phyloP scores from a whole-genome alignment of 2,329 filamentous ascomycete species.

The Monosporascus sp. region DNA sequence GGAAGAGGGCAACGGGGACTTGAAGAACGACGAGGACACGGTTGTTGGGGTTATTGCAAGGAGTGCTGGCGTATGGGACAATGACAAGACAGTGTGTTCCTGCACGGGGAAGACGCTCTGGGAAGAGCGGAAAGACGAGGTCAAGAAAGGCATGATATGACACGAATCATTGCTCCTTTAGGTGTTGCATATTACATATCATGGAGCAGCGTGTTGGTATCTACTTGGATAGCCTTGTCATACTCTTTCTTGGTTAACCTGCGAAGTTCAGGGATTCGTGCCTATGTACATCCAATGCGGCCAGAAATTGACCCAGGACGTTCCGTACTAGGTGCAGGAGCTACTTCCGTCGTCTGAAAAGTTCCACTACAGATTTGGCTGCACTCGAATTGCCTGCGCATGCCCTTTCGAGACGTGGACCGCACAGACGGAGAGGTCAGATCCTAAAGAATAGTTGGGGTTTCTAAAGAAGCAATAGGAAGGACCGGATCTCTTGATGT shows the following conservation, averaged over 20 bases:
- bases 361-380: not conserved
- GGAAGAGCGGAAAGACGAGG: constrained; percentile 91
- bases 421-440: not conserved
- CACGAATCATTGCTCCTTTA: not conserved
- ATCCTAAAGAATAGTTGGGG: not conserved
- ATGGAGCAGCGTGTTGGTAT: too few relatives aligned
- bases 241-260: too few relatives aligned
- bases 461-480: not conserved
- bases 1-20: constrained; percentile 52
- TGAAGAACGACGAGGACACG: constrained; percentile 75
- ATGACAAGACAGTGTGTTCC: constrained; percentile 96
- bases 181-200: too few relatives aligned
- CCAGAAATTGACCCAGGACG: too few relatives aligned
- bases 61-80: constrained; percentile 97
- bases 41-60: constrained; percentile 90
- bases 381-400: not conserved
- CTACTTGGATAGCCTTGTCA: too few relatives aligned
- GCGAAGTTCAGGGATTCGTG: too few relatives aligned
- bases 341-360: not conserved
- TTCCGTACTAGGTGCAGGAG: not conserved
- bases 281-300: constrained; percentile 9
- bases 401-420: not conserved
- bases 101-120: constrained; percentile 97
- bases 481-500: not conserved
- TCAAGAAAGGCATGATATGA: constrained; percentile 84